phyloP scores from a whole-genome alignment of 371 early-diverging fungal species.

The Mucor velutinosus region DNA sequence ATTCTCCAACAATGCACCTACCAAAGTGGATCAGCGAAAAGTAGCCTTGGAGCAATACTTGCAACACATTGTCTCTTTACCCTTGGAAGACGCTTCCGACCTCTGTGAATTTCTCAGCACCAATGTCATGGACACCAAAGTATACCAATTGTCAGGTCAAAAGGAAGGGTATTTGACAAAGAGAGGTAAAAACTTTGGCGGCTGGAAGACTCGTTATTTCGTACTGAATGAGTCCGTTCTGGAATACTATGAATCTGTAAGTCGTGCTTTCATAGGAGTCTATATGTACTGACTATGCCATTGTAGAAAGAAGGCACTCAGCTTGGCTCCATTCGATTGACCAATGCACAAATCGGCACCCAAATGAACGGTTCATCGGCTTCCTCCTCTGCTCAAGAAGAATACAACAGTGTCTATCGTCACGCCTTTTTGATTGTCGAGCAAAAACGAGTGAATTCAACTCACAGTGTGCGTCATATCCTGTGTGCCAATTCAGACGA shows the following conservation, averaged over 20 bases:
- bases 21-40: constrained; percentile 75
- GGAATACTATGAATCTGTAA: constrained; percentile 77
- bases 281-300: background rate
- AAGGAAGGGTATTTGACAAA: constrained; percentile 86
- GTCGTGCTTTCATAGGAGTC: background rate
- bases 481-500: constrained; percentile 87
- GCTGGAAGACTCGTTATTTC: constrained; percentile 88
- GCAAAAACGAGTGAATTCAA: constrained; percentile 63
- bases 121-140: constrained; percentile 55
- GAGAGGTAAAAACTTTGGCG: constrained; percentile 87
- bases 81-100: constrained; percentile 65
- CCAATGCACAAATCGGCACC: constrained; percentile 53
- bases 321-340: constrained; percentile 55
- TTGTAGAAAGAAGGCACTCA: constrained; percentile 64
- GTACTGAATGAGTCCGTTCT: constrained; percentile 62
- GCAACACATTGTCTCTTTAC: constrained; percentile 63
- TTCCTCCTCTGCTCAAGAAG: constrained; percentile 34
- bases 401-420: constrained; percentile 64
- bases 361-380: constrained; percentile 39
- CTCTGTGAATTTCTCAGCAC: constrained; percentile 78
- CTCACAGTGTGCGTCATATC: constrained; percentile 70
- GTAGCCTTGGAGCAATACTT: constrained; percentile 79
- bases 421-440: constrained; percentile 84
- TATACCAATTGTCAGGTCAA: constrained; percentile 25
- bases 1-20: constrained; percentile 74